phyloP scores from a whole-genome alignment of 1,139 yeast species.

The Suhomyces anneliseae region DNA sequence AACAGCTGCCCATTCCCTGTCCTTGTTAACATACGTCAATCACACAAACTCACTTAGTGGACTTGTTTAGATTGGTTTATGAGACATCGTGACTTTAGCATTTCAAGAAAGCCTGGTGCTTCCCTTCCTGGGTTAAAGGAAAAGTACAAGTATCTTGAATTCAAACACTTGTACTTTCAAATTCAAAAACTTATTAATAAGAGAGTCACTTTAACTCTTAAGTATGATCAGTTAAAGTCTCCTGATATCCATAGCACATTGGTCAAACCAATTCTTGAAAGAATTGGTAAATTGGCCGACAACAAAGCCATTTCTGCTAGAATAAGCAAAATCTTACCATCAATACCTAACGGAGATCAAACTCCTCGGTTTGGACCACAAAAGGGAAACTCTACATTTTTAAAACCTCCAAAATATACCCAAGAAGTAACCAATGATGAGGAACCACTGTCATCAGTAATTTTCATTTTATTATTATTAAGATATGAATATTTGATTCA shows the following conservation, averaged over 20 bases:
- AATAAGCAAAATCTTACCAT: constrained; percentile 11
- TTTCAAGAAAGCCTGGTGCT: constrained; percentile 4
- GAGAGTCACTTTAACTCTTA: constrained; percentile 48
- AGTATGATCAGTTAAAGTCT: constrained; percentile 55
- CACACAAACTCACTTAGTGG: not conserved
- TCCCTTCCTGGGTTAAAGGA: constrained; percentile 8
- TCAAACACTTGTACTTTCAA: constrained; percentile 40
- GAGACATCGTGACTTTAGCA: constrained; percentile 11
- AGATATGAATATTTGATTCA: constrained; percentile 51
- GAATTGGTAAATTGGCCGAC: constrained; percentile 28
- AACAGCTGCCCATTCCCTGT: too few species aligned
- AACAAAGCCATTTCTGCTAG: constrained; percentile 12
- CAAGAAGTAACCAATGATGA: constrained; percentile 12
- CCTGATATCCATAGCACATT: constrained; percentile 54
- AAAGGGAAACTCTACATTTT: not conserved
- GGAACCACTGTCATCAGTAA: constrained; percentile 20
- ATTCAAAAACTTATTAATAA: constrained; percentile 39
- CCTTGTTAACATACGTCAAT: too few species aligned
- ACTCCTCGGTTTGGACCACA: constrained; percentile 25
- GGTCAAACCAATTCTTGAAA: constrained; percentile 48
- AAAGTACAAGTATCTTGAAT: constrained; percentile 27
- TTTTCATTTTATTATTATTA: constrained; percentile 37
- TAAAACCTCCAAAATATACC: constrained; percentile 1
- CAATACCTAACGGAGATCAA: constrained; percentile 11
- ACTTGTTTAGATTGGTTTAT: not conserved